Evolutionary conservation across 2,329 filamentous ascomycete species (phyloP).

Genomic region (Colletotrichum chrysophilum): DNA sequence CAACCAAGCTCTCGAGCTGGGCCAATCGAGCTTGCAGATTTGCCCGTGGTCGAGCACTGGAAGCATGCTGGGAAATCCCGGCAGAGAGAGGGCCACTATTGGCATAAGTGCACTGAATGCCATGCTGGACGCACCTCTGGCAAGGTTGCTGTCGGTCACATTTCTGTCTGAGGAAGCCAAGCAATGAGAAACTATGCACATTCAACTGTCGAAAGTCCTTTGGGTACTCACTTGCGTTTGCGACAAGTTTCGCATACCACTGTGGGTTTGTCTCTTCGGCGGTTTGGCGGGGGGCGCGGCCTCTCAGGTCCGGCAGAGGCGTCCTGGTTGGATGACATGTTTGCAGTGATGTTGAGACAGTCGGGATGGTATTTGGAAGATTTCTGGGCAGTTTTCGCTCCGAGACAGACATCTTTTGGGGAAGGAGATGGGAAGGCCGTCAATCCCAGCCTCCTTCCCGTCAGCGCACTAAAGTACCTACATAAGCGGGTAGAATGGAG

Average conservation of each 20-base stretch:
- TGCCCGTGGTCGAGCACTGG: neutral
- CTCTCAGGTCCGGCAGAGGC: neutral
- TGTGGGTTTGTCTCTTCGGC: constrained; percentile 36
- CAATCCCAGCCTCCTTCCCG: neutral
- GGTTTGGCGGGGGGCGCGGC: constrained; percentile 19
- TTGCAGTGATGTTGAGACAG: neutral
- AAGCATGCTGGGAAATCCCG: neutral
- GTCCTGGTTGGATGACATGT: neutral
- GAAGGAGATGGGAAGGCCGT: neutral
- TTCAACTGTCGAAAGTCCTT: neutral
- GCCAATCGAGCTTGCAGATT: constrained; percentile 26
- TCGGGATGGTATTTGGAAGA: neutral
- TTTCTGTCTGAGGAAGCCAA: constrained; percentile 19
- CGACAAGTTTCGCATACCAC: constrained; percentile 39
- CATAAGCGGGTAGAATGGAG: neutral
- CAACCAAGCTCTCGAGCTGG: constrained; percentile 34
- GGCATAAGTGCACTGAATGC: constrained; percentile 28
- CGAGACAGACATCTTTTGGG: neutral
- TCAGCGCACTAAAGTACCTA: neutral
- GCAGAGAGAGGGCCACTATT: neutral
- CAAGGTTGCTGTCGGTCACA: constrained; percentile 30
- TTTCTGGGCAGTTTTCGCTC: neutral
- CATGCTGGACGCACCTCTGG: constrained; percentile 25
- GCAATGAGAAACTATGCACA: neutral
- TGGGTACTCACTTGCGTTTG: constrained; percentile 33